Conservation (phyloP, 1,284 basidiomycete species). For the Sporisorium iseilematis-ciliati region DNA sequence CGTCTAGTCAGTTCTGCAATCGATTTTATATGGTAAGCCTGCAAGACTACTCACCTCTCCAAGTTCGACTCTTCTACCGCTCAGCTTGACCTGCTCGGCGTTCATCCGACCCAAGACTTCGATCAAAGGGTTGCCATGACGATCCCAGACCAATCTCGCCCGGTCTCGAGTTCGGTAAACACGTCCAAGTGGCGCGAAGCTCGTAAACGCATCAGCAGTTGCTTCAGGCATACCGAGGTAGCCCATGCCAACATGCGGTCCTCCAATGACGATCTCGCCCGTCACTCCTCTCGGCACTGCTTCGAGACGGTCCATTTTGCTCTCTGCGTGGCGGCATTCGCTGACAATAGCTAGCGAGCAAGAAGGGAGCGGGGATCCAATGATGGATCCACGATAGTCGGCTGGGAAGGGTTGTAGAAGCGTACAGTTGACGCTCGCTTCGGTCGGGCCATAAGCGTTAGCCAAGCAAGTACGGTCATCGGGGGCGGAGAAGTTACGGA, state of each 20-base stretch:
- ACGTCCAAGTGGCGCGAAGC: constrained; percentile 9
- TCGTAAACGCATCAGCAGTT: constrained; percentile 20
- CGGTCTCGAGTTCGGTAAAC: constrained; percentile 27
- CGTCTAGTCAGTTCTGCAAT: too few species aligned
- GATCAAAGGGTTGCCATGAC: constrained; percentile 15
- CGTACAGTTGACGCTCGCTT: constrained; percentile 37
- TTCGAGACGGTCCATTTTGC: not conserved
- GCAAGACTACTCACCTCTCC: constrained; percentile 24
- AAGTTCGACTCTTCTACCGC: constrained; percentile 29
- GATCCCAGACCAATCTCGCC: constrained; percentile 28
- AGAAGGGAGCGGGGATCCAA: constrained; percentile 22
- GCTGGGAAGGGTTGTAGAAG: constrained; percentile 25
- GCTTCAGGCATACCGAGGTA: constrained; percentile 22
- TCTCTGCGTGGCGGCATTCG: not conserved
- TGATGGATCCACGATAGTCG: constrained; percentile 28
- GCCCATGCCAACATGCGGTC: constrained; percentile 30
- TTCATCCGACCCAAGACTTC: constrained; percentile 38
- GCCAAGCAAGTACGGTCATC: constrained; percentile 8
- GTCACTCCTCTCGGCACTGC: constrained; percentile 15
- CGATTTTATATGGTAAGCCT: too few species aligned
- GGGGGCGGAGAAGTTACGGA: constrained; percentile 19
- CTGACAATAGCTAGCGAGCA: constrained; percentile 24
- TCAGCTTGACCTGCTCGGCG: constrained; percentile 32
- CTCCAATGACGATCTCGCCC: constrained; percentile 31
- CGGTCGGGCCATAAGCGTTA: constrained; percentile 39